phyloP scores from a whole-genome alignment of 2,329 filamentous ascomycete genomes.

The Orbilia oligospora region DNA sequence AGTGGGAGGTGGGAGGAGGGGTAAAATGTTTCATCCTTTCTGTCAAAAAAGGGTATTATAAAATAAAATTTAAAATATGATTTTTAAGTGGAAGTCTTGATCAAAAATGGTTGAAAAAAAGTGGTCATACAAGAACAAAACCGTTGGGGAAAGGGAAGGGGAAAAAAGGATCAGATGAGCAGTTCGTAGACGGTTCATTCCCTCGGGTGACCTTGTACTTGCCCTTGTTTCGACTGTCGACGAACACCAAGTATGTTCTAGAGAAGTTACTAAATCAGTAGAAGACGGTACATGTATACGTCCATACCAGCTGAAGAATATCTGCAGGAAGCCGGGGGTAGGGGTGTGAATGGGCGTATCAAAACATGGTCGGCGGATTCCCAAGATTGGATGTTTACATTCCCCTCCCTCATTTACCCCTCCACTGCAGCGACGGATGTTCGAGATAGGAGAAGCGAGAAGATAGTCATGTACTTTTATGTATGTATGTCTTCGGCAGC shows the following conservation, averaged over 20 bases:
- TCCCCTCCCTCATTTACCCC: constrained; percentile 22
- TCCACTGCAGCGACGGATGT: constrained; percentile 4
- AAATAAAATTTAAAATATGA: background rate
- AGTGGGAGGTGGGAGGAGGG: background rate
- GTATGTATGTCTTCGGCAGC: constrained; percentile 27
- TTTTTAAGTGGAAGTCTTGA: background rate
- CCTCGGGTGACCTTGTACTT: constrained; percentile 6
- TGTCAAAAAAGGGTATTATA: background rate
- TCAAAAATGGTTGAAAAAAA: constrained; percentile 2
- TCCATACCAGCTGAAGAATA: constrained; percentile 14
- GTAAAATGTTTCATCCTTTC: constrained; percentile 15
- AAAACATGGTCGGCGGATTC: constrained; percentile 8
- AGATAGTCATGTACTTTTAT: background rate
- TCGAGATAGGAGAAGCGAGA: background rate
- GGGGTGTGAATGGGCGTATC: background rate
- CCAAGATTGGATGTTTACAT: constrained; percentile 30
- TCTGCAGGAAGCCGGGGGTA: background rate
- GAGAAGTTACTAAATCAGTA: background rate
- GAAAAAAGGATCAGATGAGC: constrained; percentile 8
- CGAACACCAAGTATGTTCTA: background rate
- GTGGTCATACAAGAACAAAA: background rate
- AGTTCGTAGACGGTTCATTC: constrained; percentile 20
- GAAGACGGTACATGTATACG: background rate
- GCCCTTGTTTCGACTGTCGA: constrained; percentile 24
- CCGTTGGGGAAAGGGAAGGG: background rate